A percentile compares a stretch with the other conserved stretches of the same genome.
Evolutionary conservation across 352 stramenopile genomes (phyloP).

Genomic region (Globisporangium takayamanum): DNA sequence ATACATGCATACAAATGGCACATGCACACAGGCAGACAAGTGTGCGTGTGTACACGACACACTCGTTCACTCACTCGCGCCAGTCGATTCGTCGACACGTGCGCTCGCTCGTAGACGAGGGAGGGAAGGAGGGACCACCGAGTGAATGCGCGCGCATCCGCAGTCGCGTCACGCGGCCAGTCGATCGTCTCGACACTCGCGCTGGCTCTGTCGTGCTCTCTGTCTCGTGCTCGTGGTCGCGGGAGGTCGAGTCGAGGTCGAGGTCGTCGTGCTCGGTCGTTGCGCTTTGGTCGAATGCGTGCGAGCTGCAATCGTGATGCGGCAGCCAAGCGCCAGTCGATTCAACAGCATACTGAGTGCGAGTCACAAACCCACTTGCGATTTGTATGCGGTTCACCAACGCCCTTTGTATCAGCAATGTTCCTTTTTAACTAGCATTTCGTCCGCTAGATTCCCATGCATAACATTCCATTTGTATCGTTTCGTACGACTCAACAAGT

Average conservation of each 20-base stretch:
- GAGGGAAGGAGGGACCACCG: not conserved
- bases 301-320: slow-evolving; percentile 4
- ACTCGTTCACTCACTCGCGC: no score
- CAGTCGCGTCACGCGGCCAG: not conserved
- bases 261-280: not conserved
- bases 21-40: not conserved
- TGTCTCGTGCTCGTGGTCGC: not conserved
- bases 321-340: slow-evolving; percentile 2
- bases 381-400: not conserved
- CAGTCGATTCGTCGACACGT: not conserved
- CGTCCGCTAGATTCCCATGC: no score
- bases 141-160: slow-evolving; percentile 4
- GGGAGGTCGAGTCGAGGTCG: not conserved
- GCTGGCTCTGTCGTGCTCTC: not conserved
- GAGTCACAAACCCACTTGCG: not conserved
- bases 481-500: no score
- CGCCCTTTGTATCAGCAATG: not conserved
- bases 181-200: not conserved
- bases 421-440: not conserved
- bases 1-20: not conserved
- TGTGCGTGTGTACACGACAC: not conserved
- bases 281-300: not conserved
- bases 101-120: slow-evolving; percentile 3
- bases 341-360: not conserved
- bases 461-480: no score